Conservation (phyloP, 768 basidiomycete species). For the Mycena vitilis region DNA sequence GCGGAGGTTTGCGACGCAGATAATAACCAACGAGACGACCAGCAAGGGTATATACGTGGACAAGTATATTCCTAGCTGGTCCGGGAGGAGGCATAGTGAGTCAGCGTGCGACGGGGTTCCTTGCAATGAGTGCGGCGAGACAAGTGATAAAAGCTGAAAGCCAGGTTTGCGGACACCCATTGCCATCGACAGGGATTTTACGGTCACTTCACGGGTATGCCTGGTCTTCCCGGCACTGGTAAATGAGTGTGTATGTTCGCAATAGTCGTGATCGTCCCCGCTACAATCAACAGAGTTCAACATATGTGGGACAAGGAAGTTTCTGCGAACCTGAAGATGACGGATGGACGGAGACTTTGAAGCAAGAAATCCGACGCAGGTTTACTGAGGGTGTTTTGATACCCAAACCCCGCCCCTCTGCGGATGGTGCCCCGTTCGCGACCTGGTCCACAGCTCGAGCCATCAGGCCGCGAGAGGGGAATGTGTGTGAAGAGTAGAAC, state of each 20-base stretch:
- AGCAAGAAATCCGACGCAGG: constrained; percentile 76
- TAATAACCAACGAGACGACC: constrained; percentile 64
- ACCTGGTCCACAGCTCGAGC: constrained; percentile 77
- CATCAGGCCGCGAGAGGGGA: constrained; percentile 82
- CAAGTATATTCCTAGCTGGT: constrained; percentile 85
- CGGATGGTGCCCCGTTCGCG: constrained; percentile 82
- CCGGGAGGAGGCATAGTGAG: constrained; percentile 81
- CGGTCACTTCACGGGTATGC: constrained; percentile 77
- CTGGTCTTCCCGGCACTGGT: constrained; percentile 38
- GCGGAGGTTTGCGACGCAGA: constrained; percentile 47
- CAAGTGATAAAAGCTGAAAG: constrained; percentile 89
- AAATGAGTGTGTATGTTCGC: constrained; percentile 73
- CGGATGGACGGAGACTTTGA: constrained; percentile 67
- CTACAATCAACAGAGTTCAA: constrained; percentile 50
- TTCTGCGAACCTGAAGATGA: constrained; percentile 76
- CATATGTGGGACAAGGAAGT: constrained; percentile 3
- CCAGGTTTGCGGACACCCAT: constrained; percentile 89
- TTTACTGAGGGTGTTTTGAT: constrained; percentile 85
- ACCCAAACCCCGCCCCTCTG: constrained; percentile 81
- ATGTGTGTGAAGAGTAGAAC: constrained; percentile 88
- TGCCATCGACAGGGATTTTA: constrained; percentile 92
- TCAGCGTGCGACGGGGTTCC: constrained; percentile 59
- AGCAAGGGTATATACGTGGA: constrained; percentile 77
- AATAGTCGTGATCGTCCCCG: constrained; percentile 97
- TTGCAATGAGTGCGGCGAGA: constrained; percentile 46